phyloP scores from a whole-genome alignment of 257 asterid species.

The Ligustrum vulgare region DNA sequence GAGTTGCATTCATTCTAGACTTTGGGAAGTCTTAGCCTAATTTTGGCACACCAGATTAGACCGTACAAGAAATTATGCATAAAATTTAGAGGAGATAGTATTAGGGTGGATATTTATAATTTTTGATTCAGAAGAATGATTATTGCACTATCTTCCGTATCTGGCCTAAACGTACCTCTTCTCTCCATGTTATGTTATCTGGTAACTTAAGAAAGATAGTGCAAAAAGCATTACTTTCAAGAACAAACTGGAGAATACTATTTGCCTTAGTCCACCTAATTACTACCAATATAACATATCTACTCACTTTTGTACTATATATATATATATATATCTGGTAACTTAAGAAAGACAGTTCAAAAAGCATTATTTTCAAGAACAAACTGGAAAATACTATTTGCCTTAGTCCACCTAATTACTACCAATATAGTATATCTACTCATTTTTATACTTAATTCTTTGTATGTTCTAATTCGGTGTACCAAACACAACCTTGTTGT shows the following conservation, averaged over 20 bases:
- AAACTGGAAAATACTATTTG: neutral
- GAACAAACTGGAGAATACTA: neutral
- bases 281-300: neutral
- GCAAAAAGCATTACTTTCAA: neutral
- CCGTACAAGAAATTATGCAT: neutral
- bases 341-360: neutral
- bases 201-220: neutral
- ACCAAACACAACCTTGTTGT: neutral
- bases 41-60: neutral
- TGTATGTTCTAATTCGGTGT: neutral
- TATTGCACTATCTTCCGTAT: too few relatives aligned
- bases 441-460: neutral
- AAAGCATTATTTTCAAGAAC: neutral
- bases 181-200: neutral
- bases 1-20: neutral
- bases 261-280: neutral
- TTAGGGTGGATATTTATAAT: neutral
- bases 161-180: too few relatives aligned
- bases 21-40: neutral
- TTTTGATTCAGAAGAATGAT: neutral
- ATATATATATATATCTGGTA: too few relatives aligned
- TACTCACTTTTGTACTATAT: too few relatives aligned
- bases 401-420: neutral
- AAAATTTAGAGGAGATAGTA: too few relatives aligned
- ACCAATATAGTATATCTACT: neutral